Percentiles rank a stretch among this genome's conserved stretches.
Evolutionary conservation across 2,329 filamentous ascomycete genomes (phyloP).

Genomic region (Alternaria atra): DNA sequence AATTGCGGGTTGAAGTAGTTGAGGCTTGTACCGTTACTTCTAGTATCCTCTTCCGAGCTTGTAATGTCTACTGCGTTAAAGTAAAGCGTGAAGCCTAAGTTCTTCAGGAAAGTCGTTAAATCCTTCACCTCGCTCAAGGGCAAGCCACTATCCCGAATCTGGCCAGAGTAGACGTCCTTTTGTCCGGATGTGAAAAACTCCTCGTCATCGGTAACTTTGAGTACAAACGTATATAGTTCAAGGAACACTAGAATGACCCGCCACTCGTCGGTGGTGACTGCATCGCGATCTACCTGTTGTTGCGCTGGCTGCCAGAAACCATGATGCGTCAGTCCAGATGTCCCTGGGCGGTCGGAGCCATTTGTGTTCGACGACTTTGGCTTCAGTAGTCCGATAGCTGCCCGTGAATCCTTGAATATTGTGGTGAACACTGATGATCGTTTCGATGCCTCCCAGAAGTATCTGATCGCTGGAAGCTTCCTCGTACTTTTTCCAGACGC

Average conservation of each 20-base stretch:
- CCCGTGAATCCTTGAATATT: conserved; percentile 65
- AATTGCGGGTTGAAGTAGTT: conserved; percentile 45
- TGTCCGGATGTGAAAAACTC: conserved; percentile 78
- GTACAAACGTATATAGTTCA: conserved; percentile 90
- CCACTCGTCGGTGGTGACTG: conserved; percentile 75
- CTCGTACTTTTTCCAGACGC: conserved; percentile 43
- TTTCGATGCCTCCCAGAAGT: conserved; percentile 79
- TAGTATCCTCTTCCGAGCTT: conserved; percentile 55
- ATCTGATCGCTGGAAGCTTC: conserved; percentile 74
- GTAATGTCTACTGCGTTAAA: conserved; percentile 77
- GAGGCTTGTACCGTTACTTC: conserved; percentile 59
- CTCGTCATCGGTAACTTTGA: conserved; percentile 94
- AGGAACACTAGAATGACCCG: conserved; percentile 87
- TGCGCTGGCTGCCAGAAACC: conserved; percentile 47
- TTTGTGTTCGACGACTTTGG: conserved; percentile 37
- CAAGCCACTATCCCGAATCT: conserved; percentile 69
- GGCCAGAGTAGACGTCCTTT: conserved; percentile 36
- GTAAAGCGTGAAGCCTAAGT: conserved; percentile 87
- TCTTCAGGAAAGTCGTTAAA: conserved; percentile 86
- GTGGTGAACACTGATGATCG: conserved; percentile 65
- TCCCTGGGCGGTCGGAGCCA: conserved; percentile 11
- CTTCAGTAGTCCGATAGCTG: conserved; percentile 66
- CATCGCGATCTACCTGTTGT: conserved; percentile 43
- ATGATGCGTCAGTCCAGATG: conserved; percentile 28
- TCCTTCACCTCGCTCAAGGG: conserved; percentile 74